Evolutionary conservation across 2,329 filamentous ascomycete genomes (phyloP).

Genomic region (Calycina marina): DNA sequence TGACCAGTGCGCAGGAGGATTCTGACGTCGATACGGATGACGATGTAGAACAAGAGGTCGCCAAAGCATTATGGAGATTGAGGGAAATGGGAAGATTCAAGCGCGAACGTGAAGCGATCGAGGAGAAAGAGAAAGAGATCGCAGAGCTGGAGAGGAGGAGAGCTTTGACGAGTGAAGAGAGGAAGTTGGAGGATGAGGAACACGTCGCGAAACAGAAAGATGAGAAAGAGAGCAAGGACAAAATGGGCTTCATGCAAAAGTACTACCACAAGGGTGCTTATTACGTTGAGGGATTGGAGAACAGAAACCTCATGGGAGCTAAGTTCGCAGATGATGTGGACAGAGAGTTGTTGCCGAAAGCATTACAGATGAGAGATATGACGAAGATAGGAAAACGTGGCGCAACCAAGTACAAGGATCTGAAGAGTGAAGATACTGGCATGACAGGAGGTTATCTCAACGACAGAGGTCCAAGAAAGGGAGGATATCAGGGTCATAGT

Average conservation of each 20-base stretch:
- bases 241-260: constrained; percentile 84
- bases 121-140: constrained; percentile 67
- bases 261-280: constrained; percentile 97
- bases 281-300: constrained; percentile 65
- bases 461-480: constrained; percentile 29
- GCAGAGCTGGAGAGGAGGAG: constrained; percentile 81
- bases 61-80: constrained; percentile 74
- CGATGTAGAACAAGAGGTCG: constrained; percentile 54
- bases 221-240: constrained; percentile 47
- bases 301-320: constrained; percentile 75
- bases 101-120: constrained; percentile 72
- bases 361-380: constrained; percentile 86
- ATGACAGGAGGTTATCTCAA: constrained; percentile 61
- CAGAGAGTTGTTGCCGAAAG: constrained; percentile 72
- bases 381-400: constrained; percentile 89
- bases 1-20: too few species aligned
- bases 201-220: constrained; percentile 54
- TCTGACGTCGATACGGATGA: constrained; percentile 79
- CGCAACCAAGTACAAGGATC: constrained; percentile 75
- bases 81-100: constrained; percentile 82
- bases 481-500: constrained; percentile 26
- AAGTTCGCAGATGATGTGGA: constrained; percentile 76
- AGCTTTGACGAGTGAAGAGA: constrained; percentile 75
- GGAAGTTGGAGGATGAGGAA: constrained; percentile 69
- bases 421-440: constrained; percentile 82